Evolutionary conservation across 2,329 filamentous ascomycete genomes (phyloP).

Genomic region (Emydomyces testavorans): DNA sequence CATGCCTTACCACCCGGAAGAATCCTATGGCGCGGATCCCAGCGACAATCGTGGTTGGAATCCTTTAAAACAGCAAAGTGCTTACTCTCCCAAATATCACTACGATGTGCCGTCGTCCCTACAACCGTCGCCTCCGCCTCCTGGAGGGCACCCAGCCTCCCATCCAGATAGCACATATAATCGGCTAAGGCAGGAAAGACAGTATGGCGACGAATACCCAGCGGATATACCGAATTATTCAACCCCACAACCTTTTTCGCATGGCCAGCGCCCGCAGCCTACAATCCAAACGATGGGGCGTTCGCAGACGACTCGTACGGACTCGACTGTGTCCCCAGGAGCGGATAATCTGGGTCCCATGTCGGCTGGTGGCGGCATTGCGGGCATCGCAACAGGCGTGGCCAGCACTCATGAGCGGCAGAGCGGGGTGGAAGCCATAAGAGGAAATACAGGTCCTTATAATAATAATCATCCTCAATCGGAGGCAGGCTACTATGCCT

Average conservation of each 20-base stretch:
- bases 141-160: constrained; percentile 16
- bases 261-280: background rate
- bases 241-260: background rate
- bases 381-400: constrained; percentile 55
- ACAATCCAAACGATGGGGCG: background rate
- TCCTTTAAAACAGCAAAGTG: background rate
- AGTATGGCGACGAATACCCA: constrained; percentile 6
- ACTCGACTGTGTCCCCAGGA: constrained; percentile 45
- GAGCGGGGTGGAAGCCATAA: constrained; percentile 53
- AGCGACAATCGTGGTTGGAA: background rate
- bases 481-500: background rate
- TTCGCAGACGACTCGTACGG: constrained; percentile 26
- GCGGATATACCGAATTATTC: background rate
- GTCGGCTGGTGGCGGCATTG: constrained; percentile 49
- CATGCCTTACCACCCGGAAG: constrained; percentile 10
- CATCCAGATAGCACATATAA: constrained; percentile 18
- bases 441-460: constrained; percentile 23
- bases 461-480: background rate
- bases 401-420: constrained; percentile 52
- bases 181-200: constrained; percentile 12
- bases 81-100: constrained; percentile 4
- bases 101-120: background rate
- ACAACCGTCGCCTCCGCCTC: background rate
- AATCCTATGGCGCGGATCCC: constrained; percentile 1
- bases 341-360: constrained; percentile 55